Base-by-base conservation (phyloP, 176 grass and related monocot genomes). In the Luzula sylvatica region DNA sequence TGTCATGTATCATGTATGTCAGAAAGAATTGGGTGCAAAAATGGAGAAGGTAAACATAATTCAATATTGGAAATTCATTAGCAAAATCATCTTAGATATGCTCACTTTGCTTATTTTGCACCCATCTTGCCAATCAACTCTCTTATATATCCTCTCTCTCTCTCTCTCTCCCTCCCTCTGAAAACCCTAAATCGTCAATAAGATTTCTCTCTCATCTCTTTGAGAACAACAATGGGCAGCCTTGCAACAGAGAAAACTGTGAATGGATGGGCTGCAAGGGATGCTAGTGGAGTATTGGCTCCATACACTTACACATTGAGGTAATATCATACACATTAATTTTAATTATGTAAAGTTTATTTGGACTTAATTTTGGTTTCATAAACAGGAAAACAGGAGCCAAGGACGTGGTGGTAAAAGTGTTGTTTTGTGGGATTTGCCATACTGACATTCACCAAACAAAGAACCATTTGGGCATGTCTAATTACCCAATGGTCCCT, bases 401-500 rank as follows among this genome's bases (percentile, higher is more conserved):
- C 13, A 68, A 90, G 58, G 92, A 98, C 40, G 85, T 98, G 72
- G 68, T 86, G 64, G 18, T 96, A 39, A 96, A 89, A 77, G 85
- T 96, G 43, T 18, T 80, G 11, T 96, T 76, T 14, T 96, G 92
- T 26, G 92, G 92, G 5, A 66, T 96, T 53, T 96, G 92, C 71
- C 92, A 96, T 51, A 96, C 92, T 0, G 92, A 96, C 41, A 54
- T 96, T 56, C 92, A 96, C 71, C 85, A 96, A 69, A 39, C 72
- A 58, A 89, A 82, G 81, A 96, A 96, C 68, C 66, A 96, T 6
- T 78, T 96, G 4, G 85, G 85, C 20, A 77, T 79, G 40, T 96
- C 92, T 0, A 96, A 96, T 16, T 96, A 96, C 27, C 92, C 92
- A 26, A 96, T 96, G 92, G 92, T 96, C 6, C 92, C 92, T 23